Conservation (phyloP, 805 yeast species). For the Ogataea haglerorum region DNA sequence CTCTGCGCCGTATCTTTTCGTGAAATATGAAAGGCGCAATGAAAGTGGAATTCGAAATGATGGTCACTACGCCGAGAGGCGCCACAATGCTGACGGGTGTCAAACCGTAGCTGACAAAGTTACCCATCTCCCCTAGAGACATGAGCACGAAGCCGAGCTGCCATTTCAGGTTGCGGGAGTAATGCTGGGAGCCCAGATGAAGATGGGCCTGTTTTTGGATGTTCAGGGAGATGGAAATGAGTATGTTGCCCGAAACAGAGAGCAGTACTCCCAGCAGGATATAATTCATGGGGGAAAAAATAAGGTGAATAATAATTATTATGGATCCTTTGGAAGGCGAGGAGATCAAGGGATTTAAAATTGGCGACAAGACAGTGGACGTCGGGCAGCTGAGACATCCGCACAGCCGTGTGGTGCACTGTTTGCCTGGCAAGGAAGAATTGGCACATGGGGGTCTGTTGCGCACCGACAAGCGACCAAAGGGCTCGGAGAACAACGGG, state of each 20-base stretch:
- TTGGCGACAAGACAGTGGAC: constrained; percentile 11
- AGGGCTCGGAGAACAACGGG: background rate
- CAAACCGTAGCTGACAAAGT: constrained; percentile 47
- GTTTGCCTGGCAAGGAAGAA: background rate
- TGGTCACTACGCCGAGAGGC: constrained; percentile 48
- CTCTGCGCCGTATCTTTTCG: constrained; percentile 34
- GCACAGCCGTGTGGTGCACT: background rate
- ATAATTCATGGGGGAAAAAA: constrained; percentile 7
- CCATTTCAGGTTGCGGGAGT: constrained; percentile 30
- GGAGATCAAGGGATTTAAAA: constrained; percentile 5
- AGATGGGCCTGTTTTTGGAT: constrained; percentile 30
- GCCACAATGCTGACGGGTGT: constrained; percentile 47
- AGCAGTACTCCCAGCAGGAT: constrained; percentile 22
- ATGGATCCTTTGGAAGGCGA: constrained; percentile 10
- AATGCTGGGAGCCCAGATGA: constrained; percentile 14
- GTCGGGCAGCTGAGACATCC: constrained; percentile 4
- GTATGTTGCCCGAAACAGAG: constrained; percentile 26
- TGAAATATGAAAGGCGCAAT: constrained; percentile 47
- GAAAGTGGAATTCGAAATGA: constrained; percentile 41
- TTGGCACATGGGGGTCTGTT: constrained; percentile 4
- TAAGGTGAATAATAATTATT: background rate
- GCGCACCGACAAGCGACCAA: constrained; percentile 8
- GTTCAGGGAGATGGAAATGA: constrained; percentile 28
- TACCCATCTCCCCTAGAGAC: constrained; percentile 44
- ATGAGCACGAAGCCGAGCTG: constrained; percentile 41